Evolutionary conservation across 2,329 filamentous ascomycete species (phyloP).

Genomic region (Reticulascus tulasneorum): DNA sequence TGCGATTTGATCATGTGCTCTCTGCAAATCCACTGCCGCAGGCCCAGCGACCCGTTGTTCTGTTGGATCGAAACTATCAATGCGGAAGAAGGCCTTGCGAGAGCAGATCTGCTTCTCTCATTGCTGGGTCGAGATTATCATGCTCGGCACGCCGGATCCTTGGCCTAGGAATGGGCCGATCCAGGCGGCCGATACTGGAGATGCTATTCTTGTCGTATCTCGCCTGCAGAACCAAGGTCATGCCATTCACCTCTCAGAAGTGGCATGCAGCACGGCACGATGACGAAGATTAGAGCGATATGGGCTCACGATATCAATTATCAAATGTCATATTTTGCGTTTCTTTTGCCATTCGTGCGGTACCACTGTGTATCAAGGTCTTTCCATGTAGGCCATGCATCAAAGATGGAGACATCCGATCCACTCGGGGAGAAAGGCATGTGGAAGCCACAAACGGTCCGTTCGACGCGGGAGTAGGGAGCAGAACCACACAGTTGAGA

Average conservation of each 20-base stretch:
- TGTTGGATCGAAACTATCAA: neutral
- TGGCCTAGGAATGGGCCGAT: slow-evolving; percentile 4
- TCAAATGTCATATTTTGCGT: slow-evolving; percentile 1
- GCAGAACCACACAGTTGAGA: no score
- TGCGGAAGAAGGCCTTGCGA: slow-evolving; percentile 2
- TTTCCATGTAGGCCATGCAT: slow-evolving; percentile 1
- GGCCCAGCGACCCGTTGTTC: no score
- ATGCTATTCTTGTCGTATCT: slow-evolving; percentile 10
- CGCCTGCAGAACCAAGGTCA: slow-evolving; percentile 5
- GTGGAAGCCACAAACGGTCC: no score
- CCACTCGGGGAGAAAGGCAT: neutral
- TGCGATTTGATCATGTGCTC: slow-evolving; percentile 2
- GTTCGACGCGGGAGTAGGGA: no score
- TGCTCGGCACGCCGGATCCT: no score
- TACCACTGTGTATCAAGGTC: neutral
- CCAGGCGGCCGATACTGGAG: slow-evolving; percentile 5
- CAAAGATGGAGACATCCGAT: no score
- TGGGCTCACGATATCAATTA: no score
- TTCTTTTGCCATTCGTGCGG: slow-evolving; percentile 4
- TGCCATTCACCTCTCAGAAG: no score
- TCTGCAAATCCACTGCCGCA: neutral
- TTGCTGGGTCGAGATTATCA: slow-evolving; percentile 1
- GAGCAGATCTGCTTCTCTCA: slow-evolving; percentile 1
- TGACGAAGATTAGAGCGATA: no score
- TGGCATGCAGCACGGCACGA: no score